Percentiles rank a stretch among this genome's conserved stretches.
Conservation (phyloP, 106 monocot genomes). For the Acorus calamus region DNA sequence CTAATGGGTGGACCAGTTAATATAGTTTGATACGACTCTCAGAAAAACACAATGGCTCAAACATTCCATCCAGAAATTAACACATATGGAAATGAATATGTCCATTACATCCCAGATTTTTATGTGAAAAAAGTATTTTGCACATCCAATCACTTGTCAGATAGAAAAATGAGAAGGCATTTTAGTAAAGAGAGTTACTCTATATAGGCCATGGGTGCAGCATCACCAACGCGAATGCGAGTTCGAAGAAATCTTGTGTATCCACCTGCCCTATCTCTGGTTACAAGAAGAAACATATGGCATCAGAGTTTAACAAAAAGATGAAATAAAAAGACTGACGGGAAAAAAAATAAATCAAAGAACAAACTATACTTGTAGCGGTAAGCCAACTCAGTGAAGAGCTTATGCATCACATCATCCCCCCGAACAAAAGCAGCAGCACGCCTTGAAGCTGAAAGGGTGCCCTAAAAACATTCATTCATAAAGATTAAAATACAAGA, state of each 20-base stretch:
- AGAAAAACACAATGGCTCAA: no score
- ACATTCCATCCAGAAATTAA: no score
- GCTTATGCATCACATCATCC: constrained; percentile 91
- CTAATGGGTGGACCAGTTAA: no score
- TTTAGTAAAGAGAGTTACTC: constrained; percentile 43
- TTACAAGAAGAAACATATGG: constrained; percentile 3
- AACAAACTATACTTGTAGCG: constrained; percentile 64
- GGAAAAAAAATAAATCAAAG: not conserved
- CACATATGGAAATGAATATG: no score
- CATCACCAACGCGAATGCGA: constrained; percentile 91
- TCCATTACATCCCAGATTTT: no score
- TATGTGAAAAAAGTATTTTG: no score
- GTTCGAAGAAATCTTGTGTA: constrained; percentile 93
- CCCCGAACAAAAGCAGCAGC: constrained; percentile 97
- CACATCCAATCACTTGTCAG: not conserved
- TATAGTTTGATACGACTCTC: no score
- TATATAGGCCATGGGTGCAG: constrained; percentile 98
- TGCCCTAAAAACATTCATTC: constrained; percentile 41
- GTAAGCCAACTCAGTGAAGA: constrained; percentile 89
- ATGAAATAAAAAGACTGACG: not conserved
- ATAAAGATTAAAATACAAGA: not conserved
- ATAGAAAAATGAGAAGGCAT: not conserved
- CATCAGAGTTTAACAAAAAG: not conserved
- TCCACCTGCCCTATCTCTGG: constrained; percentile 86
- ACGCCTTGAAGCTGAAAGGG: constrained; percentile 62